Conservation (phyloP, 163 green algal species). For the Chlorella variabilis region DNA sequence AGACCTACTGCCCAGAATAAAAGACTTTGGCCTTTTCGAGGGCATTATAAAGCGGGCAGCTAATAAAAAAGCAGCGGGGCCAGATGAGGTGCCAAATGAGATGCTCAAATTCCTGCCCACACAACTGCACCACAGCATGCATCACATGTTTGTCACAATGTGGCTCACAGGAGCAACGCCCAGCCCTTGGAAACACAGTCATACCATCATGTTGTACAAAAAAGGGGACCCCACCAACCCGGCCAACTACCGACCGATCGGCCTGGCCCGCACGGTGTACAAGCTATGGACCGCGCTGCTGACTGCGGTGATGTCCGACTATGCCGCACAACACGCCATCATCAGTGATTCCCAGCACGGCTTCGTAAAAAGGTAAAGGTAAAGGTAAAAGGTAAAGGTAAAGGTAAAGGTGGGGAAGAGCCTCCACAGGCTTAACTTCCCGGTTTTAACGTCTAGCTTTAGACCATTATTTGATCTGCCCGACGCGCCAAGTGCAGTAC, state of each 20-base stretch:
- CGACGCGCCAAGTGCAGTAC: too few species aligned
- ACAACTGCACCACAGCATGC: neutral
- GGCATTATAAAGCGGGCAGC: neutral
- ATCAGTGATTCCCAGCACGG: slow-evolving; percentile 40
- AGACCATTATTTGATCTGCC: too few species aligned
- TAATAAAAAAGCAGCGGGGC: slow-evolving; percentile 37
- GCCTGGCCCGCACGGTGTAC: slow-evolving; percentile 38
- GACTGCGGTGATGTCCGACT: slow-evolving; percentile 17
- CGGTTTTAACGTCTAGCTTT: too few species aligned
- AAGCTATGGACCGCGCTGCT: slow-evolving; percentile 51
- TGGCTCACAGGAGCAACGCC: slow-evolving; percentile 40
- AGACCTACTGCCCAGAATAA: slow-evolving; percentile 2
- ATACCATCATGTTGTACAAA: slow-evolving; percentile 47
- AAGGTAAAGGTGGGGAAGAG: too few species aligned
- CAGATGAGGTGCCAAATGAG: slow-evolving; percentile 45
- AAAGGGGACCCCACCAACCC: slow-evolving; percentile 25
- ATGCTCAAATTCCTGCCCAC: slow-evolving; percentile 36
- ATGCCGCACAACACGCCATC: neutral
- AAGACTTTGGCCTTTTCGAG: slow-evolving; percentile 5
- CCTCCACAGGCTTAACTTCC: too few species aligned
- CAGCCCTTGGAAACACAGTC: slow-evolving; percentile 33
- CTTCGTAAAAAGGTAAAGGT: too few species aligned
- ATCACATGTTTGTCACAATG: slow-evolving; percentile 43
- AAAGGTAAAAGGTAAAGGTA: too few species aligned
- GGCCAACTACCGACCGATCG: slow-evolving; percentile 46